Conservation (phyloP, 2,329 filamentous ascomycete genomes). For the Incumbomyces delicatus region DNA sequence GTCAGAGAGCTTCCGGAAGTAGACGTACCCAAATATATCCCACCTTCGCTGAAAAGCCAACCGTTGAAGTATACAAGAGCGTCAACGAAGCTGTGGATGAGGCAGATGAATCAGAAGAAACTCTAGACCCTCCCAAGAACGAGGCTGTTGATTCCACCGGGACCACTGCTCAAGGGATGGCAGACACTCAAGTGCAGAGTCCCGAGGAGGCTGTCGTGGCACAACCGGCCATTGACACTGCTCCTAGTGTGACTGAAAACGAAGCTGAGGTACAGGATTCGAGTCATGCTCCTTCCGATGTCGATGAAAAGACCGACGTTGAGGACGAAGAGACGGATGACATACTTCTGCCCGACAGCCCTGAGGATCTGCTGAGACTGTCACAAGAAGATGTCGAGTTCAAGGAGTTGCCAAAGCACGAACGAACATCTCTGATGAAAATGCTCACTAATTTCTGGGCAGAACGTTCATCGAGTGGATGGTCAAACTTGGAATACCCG, state of each 20-base stretch:
- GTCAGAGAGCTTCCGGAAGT: slow-evolving; percentile 68
- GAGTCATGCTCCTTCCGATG: slow-evolving; percentile 50
- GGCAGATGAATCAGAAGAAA: slow-evolving; percentile 55
- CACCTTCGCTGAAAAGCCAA: slow-evolving; percentile 83
- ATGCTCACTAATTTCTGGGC: slow-evolving; percentile 98
- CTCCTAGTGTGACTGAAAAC: slow-evolving; percentile 27
- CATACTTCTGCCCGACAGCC: slow-evolving; percentile 46
- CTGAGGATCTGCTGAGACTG: slow-evolving; percentile 42
- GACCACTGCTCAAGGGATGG: slow-evolving; percentile 20
- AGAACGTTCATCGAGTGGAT: slow-evolving; percentile 89
- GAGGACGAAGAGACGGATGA: slow-evolving; percentile 62
- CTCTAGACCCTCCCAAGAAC: slow-evolving; percentile 23
- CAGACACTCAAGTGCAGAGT: slow-evolving; percentile 27
- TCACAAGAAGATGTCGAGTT: slow-evolving; percentile 47
- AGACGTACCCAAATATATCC: slow-evolving; percentile 73
- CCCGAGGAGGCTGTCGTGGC: slow-evolving; percentile 21
- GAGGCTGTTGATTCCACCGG: slow-evolving; percentile 15
- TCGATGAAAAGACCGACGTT: slow-evolving; percentile 57
- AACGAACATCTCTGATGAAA: slow-evolving; percentile 87
- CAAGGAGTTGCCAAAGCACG: slow-evolving; percentile 78
- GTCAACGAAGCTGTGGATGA: slow-evolving; percentile 88
- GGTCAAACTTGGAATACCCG: slow-evolving; percentile 86
- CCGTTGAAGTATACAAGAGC: slow-evolving; percentile 91
- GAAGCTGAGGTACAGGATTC: slow-evolving; percentile 39
- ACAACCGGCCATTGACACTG: slow-evolving; percentile 28